phyloP scores from a whole-genome alignment of 306 rosid species.

The Nissolia schottii region DNA sequence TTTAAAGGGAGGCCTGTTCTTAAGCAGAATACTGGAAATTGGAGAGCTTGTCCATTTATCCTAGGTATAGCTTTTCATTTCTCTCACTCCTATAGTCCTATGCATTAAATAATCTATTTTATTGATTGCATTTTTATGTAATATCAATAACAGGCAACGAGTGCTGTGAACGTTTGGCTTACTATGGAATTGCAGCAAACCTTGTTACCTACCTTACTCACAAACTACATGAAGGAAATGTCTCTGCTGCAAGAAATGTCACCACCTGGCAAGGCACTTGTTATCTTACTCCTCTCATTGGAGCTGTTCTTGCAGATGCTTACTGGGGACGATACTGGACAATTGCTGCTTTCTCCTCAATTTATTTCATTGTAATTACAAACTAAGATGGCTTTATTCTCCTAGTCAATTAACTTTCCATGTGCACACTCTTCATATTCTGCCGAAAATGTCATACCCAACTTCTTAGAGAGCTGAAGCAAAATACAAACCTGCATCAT shows the following conservation, averaged over 20 bases:
- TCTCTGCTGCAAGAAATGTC: constrained; percentile 84
- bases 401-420: constrained; percentile 1
- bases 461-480: constrained; percentile 1
- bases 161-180: constrained; percentile 92
- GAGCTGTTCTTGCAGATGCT: constrained; percentile 94
- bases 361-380: constrained; percentile 73
- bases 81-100: not conserved
- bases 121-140: not conserved
- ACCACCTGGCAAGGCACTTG: constrained; percentile 99
- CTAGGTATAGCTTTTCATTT: constrained; percentile 41
- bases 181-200: constrained; percentile 88
- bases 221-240: constrained; percentile 88
- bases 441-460: constrained; percentile 4
- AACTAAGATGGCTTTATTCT: not conserved
- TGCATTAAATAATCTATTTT: not conserved
- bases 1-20: constrained; percentile 60
- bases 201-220: constrained; percentile 88
- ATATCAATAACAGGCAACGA: constrained; percentile 64
- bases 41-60: constrained; percentile 80
- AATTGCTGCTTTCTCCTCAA: constrained; percentile 70
- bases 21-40: constrained; percentile 52
- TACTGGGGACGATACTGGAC: constrained; percentile 99
- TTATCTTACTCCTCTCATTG: constrained; percentile 94
- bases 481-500: not conserved
- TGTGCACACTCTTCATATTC: not conserved